A percentile compares a stretch with the other conserved stretches of the same genome.
Evolutionary conservation across 768 basidiomycete species (phyloP).

Genomic region (Paxillus ammoniavirescens): DNA sequence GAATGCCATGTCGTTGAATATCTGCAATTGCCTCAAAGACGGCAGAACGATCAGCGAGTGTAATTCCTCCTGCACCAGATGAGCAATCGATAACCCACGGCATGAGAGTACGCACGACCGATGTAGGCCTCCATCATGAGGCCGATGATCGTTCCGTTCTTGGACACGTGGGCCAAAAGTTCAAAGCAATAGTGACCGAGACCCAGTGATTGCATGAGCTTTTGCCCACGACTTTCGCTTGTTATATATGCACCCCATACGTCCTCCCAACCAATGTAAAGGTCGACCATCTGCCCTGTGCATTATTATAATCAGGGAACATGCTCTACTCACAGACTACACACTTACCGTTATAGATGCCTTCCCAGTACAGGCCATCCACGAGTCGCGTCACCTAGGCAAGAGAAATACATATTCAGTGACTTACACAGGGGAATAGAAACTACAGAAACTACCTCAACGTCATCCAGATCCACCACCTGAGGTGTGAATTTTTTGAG

Average conservation of each 20-base stretch:
- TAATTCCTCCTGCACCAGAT: slow-evolving; percentile 19
- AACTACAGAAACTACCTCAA: slow-evolving; percentile 18
- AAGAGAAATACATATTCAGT: background rate
- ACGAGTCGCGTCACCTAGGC: slow-evolving; percentile 25
- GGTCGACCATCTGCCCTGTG: slow-evolving; percentile 27
- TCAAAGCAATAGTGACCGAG: slow-evolving; percentile 29
- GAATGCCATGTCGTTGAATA: slow-evolving; percentile 29
- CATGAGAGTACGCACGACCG: slow-evolving; percentile 21
- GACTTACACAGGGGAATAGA: background rate
- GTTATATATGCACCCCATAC: slow-evolving; percentile 23
- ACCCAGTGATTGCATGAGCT: slow-evolving; percentile 27
- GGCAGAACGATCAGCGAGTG: slow-evolving; percentile 23
- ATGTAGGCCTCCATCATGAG: slow-evolving; percentile 30
- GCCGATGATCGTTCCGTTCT: slow-evolving; percentile 29
- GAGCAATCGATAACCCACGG: background rate
- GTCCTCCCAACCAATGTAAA: slow-evolving; percentile 27
- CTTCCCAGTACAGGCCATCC: slow-evolving; percentile 24
- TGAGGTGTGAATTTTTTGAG: slow-evolving; percentile 10
- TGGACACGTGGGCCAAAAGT: slow-evolving; percentile 28
- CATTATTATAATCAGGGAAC: background rate
- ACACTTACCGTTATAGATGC: slow-evolving; percentile 24
- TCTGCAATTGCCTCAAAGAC: slow-evolving; percentile 31
- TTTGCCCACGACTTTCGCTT: slow-evolving; percentile 27
- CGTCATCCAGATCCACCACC: slow-evolving; percentile 31
- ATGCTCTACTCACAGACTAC: background rate